Conservation (phyloP, 192 early-diverging fungal genomes). For the Allomyces javanicus region DNA sequence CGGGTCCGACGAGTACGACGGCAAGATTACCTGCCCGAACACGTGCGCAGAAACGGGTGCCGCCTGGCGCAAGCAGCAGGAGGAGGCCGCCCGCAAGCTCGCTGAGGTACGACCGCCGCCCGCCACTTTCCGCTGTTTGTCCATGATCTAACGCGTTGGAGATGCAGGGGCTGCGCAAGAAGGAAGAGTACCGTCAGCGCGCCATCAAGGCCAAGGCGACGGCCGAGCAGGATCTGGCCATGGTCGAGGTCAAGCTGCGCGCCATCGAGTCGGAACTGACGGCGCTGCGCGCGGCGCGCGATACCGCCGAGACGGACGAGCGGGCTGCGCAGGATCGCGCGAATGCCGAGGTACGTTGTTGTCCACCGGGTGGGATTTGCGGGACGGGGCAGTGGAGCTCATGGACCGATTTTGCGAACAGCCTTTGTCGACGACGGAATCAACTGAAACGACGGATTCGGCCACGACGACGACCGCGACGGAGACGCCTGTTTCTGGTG, state of each 20-base stretch:
- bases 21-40: conserved; percentile 43
- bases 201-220: background rate
- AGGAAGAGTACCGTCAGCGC: background rate
- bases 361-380: too few species aligned
- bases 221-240: conserved; percentile 5
- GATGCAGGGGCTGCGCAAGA: background rate
- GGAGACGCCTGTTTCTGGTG: too few species aligned
- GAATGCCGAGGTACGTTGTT: background rate
- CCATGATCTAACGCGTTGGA: conserved; percentile 4
- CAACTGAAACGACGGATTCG: too few species aligned
- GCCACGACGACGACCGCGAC: too few species aligned
- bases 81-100: conserved; percentile 7
- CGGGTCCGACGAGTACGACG: conserved; percentile 69
- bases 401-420: too few species aligned
- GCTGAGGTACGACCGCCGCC: conserved; percentile 3
- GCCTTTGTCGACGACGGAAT: too few species aligned
- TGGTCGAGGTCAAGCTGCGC: conserved; percentile 9
- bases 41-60: conserved; percentile 44
- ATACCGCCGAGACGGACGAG: conserved; percentile 10
- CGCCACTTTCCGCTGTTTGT: background rate
- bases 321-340: conserved; percentile 14
- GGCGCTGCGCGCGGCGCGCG: conserved; percentile 7
- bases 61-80: conserved; percentile 16
- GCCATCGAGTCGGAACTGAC: conserved; percentile 8
- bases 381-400: too few species aligned